phyloP scores from a whole-genome alignment of 2,329 filamentous ascomycete species.

The Pyricularia grisea region DNA sequence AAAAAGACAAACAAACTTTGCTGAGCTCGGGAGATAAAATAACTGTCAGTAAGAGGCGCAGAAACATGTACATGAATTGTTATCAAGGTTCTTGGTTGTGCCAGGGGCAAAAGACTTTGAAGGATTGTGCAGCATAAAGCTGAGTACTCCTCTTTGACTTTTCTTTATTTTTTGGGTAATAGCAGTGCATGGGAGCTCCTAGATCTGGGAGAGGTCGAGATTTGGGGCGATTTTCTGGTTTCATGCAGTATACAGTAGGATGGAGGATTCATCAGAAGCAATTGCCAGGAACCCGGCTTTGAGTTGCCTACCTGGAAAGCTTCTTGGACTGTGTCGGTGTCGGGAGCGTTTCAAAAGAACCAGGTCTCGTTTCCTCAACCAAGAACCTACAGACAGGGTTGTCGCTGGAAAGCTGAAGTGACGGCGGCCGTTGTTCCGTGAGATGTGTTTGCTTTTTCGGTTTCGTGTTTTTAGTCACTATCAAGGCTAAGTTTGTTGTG shows the following conservation, averaged over 20 bases:
- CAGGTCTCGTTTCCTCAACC: background rate
- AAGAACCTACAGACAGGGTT: background rate
- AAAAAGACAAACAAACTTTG: background rate
- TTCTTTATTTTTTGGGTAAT: background rate
- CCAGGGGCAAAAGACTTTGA: background rate
- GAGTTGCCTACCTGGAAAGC: slow-evolving; percentile 1
- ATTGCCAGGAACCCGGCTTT: background rate
- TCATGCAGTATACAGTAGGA: background rate
- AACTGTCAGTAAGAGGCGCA: background rate
- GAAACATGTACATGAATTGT: background rate
- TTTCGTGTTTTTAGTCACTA: background rate
- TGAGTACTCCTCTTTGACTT: background rate
- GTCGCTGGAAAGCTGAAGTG: background rate
- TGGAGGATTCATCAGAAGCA: background rate
- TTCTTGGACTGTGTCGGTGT: slow-evolving; percentile 6
- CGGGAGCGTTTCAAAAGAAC: slow-evolving; percentile 13
- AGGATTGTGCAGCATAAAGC: background rate
- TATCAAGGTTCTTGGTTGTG: background rate
- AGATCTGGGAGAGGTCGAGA: background rate
- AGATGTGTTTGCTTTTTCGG: background rate
- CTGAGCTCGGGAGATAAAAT: background rate
- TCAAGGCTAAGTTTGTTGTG: background rate
- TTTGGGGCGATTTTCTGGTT: background rate
- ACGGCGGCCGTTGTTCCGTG: background rate
- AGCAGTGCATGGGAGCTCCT: background rate